phyloP scores from a whole-genome alignment of 768 basidiomycete species.

The Russula abietina region DNA sequence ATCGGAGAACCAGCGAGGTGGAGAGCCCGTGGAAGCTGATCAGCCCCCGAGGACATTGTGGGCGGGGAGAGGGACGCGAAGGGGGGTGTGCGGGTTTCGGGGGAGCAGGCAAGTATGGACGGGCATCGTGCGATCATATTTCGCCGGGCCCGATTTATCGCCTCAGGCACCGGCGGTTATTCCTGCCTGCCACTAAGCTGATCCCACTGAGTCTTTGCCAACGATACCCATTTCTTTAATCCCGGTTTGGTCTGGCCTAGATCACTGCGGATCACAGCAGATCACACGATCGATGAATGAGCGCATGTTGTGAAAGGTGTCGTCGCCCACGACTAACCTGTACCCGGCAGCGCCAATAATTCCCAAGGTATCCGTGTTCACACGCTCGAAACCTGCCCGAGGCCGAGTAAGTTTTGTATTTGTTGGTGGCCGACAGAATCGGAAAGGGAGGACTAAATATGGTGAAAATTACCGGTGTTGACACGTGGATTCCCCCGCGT shows the following conservation, averaged over 20 bases:
- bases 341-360: neutral
- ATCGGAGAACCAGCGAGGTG: neutral
- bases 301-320: neutral
- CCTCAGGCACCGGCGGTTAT: neutral
- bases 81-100: neutral
- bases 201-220: neutral
- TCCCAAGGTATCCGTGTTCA: neutral
- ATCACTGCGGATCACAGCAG: too few species aligned
- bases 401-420: neutral
- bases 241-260: too few species aligned
- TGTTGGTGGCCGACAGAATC: too few species aligned
- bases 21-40: neutral
- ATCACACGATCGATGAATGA: too few species aligned
- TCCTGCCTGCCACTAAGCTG: neutral
- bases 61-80: too few species aligned
- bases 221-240: neutral
- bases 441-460: neutral
- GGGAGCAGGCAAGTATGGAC: too few species aligned
- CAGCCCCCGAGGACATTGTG: neutral
- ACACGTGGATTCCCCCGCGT: too few species aligned
- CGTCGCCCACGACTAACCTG: neutral
- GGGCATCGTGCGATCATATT: neutral
- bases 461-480: neutral
- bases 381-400: neutral
- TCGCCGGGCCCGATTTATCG: neutral